phyloP scores from a whole-genome alignment of 768 basidiomycete genomes.

The Tricholoma flavovirens region DNA sequence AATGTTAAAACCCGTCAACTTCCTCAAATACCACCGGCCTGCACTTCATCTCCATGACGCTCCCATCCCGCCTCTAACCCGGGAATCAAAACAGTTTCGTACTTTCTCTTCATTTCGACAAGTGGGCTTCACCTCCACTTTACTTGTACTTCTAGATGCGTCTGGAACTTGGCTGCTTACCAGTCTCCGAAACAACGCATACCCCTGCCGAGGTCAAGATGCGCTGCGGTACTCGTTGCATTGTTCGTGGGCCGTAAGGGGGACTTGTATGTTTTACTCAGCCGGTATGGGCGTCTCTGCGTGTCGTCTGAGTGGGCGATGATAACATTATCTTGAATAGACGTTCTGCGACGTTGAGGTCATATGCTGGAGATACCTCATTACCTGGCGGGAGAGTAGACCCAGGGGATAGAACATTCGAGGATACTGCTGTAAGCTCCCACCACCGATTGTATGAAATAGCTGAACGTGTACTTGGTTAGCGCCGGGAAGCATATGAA shows the following conservation, averaged over 20 bases:
- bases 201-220: constrained; percentile 48
- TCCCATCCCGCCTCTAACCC: constrained; percentile 41
- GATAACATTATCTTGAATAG: constrained; percentile 31
- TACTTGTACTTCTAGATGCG: constrained; percentile 46
- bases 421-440: constrained; percentile 70
- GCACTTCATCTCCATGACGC: constrained; percentile 33
- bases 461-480: too few species aligned
- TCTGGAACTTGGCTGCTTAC: constrained; percentile 50
- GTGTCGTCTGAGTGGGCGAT: neutral
- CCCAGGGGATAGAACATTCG: constrained; percentile 55
- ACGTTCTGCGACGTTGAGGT: constrained; percentile 63
- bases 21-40: constrained; percentile 45
- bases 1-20: constrained; percentile 23
- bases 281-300: constrained; percentile 49
- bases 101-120: neutral
- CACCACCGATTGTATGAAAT: too few species aligned
- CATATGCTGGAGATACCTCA: constrained; percentile 85
- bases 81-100: constrained; percentile 45
- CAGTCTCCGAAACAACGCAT: constrained; percentile 33
- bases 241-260: constrained; percentile 81
- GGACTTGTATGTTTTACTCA: constrained; percentile 82
- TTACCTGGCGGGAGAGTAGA: constrained; percentile 85
- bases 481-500: constrained; percentile 88
- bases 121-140: neutral
- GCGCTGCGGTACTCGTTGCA: constrained; percentile 77